Conservation (phyloP, 2,329 filamentous ascomycete species). For the Camptophora hylomeconis region DNA sequence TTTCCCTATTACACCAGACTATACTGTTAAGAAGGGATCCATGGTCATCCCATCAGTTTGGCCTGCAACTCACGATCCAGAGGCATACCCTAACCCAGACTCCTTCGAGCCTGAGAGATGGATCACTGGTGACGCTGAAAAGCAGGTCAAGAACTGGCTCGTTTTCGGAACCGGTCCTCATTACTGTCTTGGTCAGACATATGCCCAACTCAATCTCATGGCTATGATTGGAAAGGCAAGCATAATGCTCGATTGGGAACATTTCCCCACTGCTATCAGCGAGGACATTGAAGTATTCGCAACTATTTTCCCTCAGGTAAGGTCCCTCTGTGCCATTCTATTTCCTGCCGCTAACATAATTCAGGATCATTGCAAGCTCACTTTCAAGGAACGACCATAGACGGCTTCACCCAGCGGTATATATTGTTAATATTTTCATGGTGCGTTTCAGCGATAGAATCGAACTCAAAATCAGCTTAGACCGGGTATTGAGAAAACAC, state of each 20-base stretch:
- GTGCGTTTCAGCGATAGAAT: constrained; percentile 9
- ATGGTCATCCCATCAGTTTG: constrained; percentile 93
- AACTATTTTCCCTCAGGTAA: constrained; percentile 90
- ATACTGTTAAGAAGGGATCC: constrained; percentile 87
- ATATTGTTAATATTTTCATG: constrained; percentile 2
- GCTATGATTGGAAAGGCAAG: constrained; percentile 84
- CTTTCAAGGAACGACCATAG: constrained; percentile 43
- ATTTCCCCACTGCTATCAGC: constrained; percentile 67
- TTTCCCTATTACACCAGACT: constrained; percentile 76
- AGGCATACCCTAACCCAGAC: constrained; percentile 83
- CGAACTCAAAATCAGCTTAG: too few species aligned
- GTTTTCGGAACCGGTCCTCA: constrained; percentile 94
- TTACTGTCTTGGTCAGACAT: constrained; percentile 90
- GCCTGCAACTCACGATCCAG: constrained; percentile 79
- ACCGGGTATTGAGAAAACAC: too few species aligned
- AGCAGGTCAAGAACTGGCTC: constrained; percentile 89
- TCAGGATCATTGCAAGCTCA: constrained; percentile 72
- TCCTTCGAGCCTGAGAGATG: constrained; percentile 82
- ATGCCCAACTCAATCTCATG: constrained; percentile 78
- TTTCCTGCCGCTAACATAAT: constrained; percentile 12
- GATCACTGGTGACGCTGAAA: constrained; percentile 78
- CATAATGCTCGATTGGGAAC: constrained; percentile 76
- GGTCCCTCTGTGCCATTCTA: constrained; percentile 21
- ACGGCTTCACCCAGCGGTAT: neutral
- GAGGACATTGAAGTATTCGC: constrained; percentile 98